Evolutionary conservation across 192 early-diverging fungal species (phyloP), one percentile per base, ranked within the genome.

Genomic region (Gaertneriomyces sp.): DNA sequence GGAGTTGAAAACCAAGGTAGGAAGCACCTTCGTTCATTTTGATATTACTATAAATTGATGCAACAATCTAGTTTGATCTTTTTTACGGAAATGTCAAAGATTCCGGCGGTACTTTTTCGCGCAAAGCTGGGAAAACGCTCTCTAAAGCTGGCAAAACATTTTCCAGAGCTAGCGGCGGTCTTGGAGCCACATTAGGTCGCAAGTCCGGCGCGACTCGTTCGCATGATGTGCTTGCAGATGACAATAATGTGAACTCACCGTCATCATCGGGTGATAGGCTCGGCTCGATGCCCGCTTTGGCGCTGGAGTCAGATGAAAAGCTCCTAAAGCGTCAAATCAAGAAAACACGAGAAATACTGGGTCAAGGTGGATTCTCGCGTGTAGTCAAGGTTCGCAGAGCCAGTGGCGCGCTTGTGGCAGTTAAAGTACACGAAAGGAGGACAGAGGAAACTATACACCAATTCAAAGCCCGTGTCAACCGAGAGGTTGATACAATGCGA

Each of bases 321-420:
- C 47, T 49, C 16, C 39, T 62, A 38, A 61, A 68, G 45, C 44
- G 64, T 16, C 19, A 42, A 12, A 40, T 63, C 53, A 66, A 66
- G 44, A 42, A 10, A 10, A 59, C 10, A 25, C 10, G 12, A 19
- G 59, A 68, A 58, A 14, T 68, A 38, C 10, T 68, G 56, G 66
- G 66, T 17, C 39, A 68, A 16, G 66, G 66, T 14, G 66, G 66
- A 5, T 68, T 68, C 55, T 25, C 39, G 6, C 19, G 58, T 12
- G 66, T 68, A 43, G 66, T 68, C 11, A 60, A 60, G 42, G 66
- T 42, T 17, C 41, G 47, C 8, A 17, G 61, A 14, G 19, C 3
- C n/a, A 39, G 51, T 42, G 66, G 66, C 39, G 17, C 17, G 19
- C 16, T 14, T 3, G 66, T 61, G 41, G 66, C 66, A 4, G 58